These are phyloP conservation scores for Boletellus ananiceps DNA, from an alignment of 768 basidiomycete genomes.

Conservation along the genomic window DNA sequence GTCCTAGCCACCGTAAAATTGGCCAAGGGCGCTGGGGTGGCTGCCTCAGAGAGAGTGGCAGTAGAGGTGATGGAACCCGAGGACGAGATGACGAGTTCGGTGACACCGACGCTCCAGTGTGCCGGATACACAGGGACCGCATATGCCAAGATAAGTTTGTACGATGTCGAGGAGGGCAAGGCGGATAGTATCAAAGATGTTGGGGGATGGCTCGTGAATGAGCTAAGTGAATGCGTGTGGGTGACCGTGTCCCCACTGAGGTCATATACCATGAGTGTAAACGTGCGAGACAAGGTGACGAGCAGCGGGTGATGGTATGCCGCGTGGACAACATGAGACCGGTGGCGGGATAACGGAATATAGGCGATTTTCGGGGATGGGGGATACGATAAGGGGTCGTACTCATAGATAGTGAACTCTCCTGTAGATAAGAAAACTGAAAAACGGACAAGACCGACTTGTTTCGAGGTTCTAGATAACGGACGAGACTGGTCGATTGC, in stretches of 20 bases:
- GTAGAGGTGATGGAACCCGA: constrained; percentile 14
- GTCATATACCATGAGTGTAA: constrained; percentile 71
- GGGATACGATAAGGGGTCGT: constrained; percentile 45
- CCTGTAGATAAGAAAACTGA: constrained; percentile 64
- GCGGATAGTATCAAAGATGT: constrained; percentile 75
- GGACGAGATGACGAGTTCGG: constrained; percentile 64
- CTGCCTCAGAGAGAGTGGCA: constrained; percentile 1
- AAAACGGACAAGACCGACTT: constrained; percentile 39
- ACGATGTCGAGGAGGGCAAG: constrained; percentile 47
- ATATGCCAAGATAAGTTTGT: constrained; percentile 73
- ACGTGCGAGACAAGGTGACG: constrained; percentile 61
- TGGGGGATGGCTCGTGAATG: constrained; percentile 77
- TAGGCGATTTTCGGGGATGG: constrained; percentile 43
- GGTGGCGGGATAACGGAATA: constrained; percentile 38
- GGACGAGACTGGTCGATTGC: constrained; percentile 74
- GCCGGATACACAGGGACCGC: constrained; percentile 72
- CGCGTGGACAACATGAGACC: constrained; percentile 54
- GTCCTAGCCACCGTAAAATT: constrained; percentile 51
- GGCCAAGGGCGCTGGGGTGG: constrained; percentile 10
- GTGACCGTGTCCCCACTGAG: constrained; percentile 47
- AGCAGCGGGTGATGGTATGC: constrained; percentile 78
- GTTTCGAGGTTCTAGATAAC: constrained; percentile 26
- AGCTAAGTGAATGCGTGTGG: constrained; percentile 64
- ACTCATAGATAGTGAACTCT: constrained; percentile 56
- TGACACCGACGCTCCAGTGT: constrained; percentile 76